Conservation (phyloP, 176 grass and related monocot genomes). For the Poa annua region DNA sequence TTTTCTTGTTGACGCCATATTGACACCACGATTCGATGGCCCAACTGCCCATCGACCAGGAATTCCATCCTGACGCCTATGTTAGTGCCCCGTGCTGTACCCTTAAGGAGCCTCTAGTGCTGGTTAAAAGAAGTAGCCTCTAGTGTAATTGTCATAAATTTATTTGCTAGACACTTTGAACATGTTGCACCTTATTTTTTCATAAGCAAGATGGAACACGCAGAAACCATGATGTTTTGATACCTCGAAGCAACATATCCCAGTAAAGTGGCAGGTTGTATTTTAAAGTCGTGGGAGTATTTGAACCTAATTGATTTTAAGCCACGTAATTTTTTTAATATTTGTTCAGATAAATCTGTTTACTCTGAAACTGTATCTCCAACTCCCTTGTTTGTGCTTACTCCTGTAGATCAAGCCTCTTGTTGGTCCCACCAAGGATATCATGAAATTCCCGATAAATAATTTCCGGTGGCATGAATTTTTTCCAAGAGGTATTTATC, state of each 20-base stretch:
- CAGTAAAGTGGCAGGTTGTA: constrained; percentile 2
- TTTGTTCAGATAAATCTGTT: constrained; percentile 9
- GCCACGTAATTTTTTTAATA: background rate
- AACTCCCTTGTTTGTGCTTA: constrained; percentile 34
- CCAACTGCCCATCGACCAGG: too few relatives aligned
- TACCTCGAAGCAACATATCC: background rate
- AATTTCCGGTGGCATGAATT: constrained; percentile 91
- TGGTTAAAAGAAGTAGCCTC: too few relatives aligned
- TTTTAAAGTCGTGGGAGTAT: background rate
- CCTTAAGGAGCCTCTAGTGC: constrained; percentile 4
- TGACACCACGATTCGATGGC: too few relatives aligned
- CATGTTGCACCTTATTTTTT: too few relatives aligned
- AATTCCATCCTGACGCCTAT: too few relatives aligned
- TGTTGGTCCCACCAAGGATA: constrained; percentile 78
- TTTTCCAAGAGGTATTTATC: constrained; percentile 85
- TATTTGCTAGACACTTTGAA: constrained; percentile 1
- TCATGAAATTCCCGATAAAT: constrained; percentile 79
- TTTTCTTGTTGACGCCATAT: too few relatives aligned
- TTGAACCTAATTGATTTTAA: constrained; percentile 16
- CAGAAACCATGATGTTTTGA: constrained; percentile 16
- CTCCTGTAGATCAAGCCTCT: constrained; percentile 88
- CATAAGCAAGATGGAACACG: background rate
- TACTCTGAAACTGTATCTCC: constrained; percentile 8
- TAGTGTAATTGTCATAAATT: background rate
- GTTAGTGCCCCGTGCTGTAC: too few relatives aligned